Evolutionary conservation across 2,329 filamentous ascomycete genomes (phyloP), one percentile per base, ranked within the genome.

Genomic region (Beauveria sp.): DNA sequence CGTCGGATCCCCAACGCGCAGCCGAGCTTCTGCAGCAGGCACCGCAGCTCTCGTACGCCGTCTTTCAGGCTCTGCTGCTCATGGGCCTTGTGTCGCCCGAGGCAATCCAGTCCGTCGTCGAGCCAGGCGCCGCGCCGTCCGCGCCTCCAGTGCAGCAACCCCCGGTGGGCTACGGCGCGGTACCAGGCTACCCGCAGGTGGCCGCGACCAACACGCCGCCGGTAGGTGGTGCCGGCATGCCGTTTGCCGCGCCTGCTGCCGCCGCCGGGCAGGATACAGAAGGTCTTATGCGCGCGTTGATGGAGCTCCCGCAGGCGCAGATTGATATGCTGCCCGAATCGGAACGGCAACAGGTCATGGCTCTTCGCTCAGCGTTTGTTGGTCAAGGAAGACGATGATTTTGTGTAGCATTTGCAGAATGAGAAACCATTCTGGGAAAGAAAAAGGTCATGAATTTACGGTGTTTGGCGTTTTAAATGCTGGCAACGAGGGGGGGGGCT

Each of bases 21-120:
- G 92, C 88, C 0, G 91, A 96, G 70, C 85, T 98, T 46, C 84
- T 99, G 47, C 83, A 88, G 64, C 89, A 93, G 77, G 92, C 93
- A 1, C 95, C 95, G 0, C 95, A 99, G 75, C 86, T 99, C 50
- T 86, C 91, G 5, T 98, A 96, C 70, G 95, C 95, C 62, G 89
- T 98, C 66, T 98, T 98, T 77, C 93, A 98, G 75, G 90, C 93
- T 26, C 83, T 98, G 10, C 84, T 98, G 2, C 85, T 97, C 43
- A 95, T 98, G 85, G 91, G 92, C 51, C 86, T 98, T 10, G 91
- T 98, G 61, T 93, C 95, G 62, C 89, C 91, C 16, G 87, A 87
- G 68, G 87, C 92, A 3, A 86, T 98, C 60, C 84, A 88, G 65
- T 87, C 89, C 5, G 90, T 98, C 34, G 82, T 97, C 58, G 90